Base-by-base conservation (phyloP, 306 rosid species). In the Inga laurina region DNA sequence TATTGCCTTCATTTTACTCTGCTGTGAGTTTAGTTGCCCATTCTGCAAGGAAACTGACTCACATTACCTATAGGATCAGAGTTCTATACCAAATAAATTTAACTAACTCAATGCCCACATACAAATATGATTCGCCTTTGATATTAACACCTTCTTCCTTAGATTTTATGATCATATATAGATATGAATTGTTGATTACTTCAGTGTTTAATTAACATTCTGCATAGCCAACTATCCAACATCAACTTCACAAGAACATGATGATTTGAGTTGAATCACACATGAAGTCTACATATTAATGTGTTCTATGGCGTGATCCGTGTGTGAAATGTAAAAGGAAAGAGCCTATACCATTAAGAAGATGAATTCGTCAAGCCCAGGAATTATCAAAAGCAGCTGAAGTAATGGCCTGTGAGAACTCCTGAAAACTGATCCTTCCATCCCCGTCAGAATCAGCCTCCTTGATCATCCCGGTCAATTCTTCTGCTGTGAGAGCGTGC, bases 371-470 rank as follows among this genome's bases (percentile, higher is more conserved):
- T 75, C 64, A 95, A 76, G 90, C 87, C 98, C 98, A 95, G 8
- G 89, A 93, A 87, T 91, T 91, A 88, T 93, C 98, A 78, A 95
- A 95, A 77, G 98, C 99, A 21, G 98, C 98, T 1, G 97, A 92
- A 72, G 92, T 90, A 14, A 95, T 93, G 0, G 98, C 98, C 34
- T 87, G 87, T 10, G 94, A 66, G 57, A 96, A 96, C 84, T 92
- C 97, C 75, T 85, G 89, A 79, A 87, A 93, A 85, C 83, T 93
- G 86, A 96, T 96, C 71, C 91, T 86, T 2, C 98, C 97, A 73
- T 96, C 97, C 0, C 97, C 99, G 21, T 96, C 97, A 0, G 90
- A 90, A 76, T 96, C 99, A 12, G 97, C 97, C 84, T 96, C 99
- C 62, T 79, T 87, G 72, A 96, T 96, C 97, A 96, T 96, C 80